A percentile compares a stretch with the other conserved stretches of the same genome.
Conservation (phyloP, 495 filamentous ascomycete genomes). For the Penicillium ochrochloron region DNA sequence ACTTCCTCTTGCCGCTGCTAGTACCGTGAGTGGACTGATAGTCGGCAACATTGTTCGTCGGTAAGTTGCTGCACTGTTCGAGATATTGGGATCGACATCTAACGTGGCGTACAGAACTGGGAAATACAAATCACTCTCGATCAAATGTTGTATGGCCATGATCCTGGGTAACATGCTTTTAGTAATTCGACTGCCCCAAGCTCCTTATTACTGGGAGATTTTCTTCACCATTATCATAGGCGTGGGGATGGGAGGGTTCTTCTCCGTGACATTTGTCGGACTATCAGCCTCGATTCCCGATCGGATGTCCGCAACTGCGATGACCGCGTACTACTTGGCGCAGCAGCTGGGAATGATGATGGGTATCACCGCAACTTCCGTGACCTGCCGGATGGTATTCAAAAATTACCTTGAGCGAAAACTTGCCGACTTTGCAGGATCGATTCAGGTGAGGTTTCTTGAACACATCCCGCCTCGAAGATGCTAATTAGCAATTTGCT, state of each 20-base stretch:
- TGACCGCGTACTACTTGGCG: background rate
- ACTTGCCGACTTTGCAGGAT: background rate
- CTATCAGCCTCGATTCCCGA: slow-evolving; percentile 1
- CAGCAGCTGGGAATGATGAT: slow-evolving; percentile 6
- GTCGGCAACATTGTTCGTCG: background rate
- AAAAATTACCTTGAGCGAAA: background rate
- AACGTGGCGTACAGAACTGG: background rate
- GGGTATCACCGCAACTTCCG: background rate
- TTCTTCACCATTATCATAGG: background rate
- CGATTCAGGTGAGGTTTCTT: background rate
- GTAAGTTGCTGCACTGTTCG: background rate
- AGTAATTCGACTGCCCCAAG: background rate
- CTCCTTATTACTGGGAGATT: background rate
- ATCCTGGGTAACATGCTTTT: background rate
- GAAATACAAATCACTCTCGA: background rate
- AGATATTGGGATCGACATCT: background rate
- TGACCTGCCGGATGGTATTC: background rate
- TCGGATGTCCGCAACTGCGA: background rate
- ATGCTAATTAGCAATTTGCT: background rate
- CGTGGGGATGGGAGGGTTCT: background rate
- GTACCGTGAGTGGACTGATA: background rate
- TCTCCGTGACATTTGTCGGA: background rate
- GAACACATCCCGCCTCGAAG: background rate
- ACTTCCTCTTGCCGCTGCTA: background rate
- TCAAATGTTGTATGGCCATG: background rate